Conservation (phyloP, 805 yeast genomes). For the Candida namnaoensis region DNA sequence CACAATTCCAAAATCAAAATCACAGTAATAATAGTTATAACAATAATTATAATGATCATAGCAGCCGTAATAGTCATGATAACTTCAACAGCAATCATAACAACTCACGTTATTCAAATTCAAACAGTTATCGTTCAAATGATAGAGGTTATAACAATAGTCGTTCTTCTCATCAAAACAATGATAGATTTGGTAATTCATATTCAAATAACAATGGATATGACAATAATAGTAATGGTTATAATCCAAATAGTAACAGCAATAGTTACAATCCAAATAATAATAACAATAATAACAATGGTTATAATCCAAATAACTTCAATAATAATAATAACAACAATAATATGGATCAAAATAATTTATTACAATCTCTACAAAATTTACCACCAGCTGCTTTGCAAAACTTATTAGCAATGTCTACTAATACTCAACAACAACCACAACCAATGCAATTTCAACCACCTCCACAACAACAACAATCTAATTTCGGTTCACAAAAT, state of each 20-base stretch:
- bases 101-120: too few species aligned
- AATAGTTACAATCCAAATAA: conserved; percentile 1
- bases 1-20: not conserved
- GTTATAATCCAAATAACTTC: conserved; percentile 5
- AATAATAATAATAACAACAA: conserved; percentile 12
- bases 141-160: too few species aligned
- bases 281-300: conserved; percentile 4
- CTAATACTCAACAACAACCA: not conserved
- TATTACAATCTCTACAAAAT: conserved; percentile 5
- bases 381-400: conserved; percentile 7
- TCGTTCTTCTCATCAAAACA: too few species aligned
- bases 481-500: conserved; percentile 9
- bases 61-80: not conserved
- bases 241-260: not conserved
- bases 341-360: not conserved
- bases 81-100: not conserved
- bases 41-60: too few species aligned
- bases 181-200: not conserved
- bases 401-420: conserved; percentile 5
- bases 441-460: not conserved
- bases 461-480: conserved; percentile 4
- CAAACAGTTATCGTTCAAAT: too few species aligned
- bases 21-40: not conserved
- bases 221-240: not conserved
- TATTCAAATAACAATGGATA: not conserved